Base-by-base conservation (phyloP, 495 filamentous ascomycete species). In the Lichina pygmaea region DNA sequence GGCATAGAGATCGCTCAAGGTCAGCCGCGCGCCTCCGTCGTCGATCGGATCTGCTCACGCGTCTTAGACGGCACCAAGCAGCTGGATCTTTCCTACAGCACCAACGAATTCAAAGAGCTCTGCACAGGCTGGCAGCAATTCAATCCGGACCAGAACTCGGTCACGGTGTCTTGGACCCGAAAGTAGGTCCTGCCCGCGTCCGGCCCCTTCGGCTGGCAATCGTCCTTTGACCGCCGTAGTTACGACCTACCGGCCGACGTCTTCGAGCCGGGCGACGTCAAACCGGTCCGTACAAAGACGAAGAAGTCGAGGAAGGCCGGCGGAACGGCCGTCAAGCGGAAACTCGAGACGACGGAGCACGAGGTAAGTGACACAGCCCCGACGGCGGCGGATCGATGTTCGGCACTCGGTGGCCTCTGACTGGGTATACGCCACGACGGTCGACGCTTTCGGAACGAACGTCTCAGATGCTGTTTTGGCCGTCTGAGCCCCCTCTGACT, bases 191-290 rank as follows among this genome's bases (percentile, higher is more conserved):
- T 42, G 43, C 33, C 31, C 41, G 9, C 10, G n/a, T 3, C 44
- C 13, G 9, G 41, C 16, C 41, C 8, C 41, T 16, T 12, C 13
- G 34, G 17, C 24, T 24, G 6, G 16, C 36, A 48, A 13, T 24
- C 30, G 49, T 30, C 40, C 32, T 37, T 37, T 41, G 45, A 51
- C 45, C 37, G 44, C 40, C 34, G 34, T 52, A 92, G 84, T 56
- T 81, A 75, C 53, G 78, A 83, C 54, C 66, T 97, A 15, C 91
- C 89, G 15, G 73, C 77, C 44, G 84, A 97, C 57, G 75, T 95
- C 0, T 97, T 97, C 57, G 67, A 75, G 48, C 60, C 73, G 6
- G 85, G 84, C 48, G 89, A 97, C 58, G 56, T 46, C 4, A 49
- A 53, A 40, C 62, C 62, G 9, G 45, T 43, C 2, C 53, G 53